phyloP scores from a whole-genome alignment of 495 filamentous ascomycete genomes.

The Eremomyces bilateralis region DNA sequence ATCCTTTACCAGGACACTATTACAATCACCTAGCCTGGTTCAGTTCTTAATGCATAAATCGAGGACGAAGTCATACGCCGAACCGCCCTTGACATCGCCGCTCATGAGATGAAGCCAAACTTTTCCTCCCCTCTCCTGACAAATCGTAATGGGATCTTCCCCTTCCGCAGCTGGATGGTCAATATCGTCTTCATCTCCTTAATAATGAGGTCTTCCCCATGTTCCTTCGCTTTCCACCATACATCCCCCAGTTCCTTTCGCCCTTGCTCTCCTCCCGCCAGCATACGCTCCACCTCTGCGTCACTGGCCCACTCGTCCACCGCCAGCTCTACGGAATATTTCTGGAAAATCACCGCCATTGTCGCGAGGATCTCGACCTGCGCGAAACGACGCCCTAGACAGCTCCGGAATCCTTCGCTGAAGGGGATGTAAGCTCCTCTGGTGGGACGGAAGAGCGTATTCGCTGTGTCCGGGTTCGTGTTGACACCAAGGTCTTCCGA shows the following conservation, averaged over 20 bases:
- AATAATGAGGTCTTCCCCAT: constrained; percentile 23
- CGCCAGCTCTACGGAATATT: constrained; percentile 38
- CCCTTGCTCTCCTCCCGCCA: constrained; percentile 9
- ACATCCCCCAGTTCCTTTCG: constrained; percentile 24
- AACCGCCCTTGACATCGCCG: no score
- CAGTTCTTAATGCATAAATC: no score
- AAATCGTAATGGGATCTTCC: constrained; percentile 35
- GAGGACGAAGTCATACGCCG: no score
- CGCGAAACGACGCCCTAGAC: constrained; percentile 47
- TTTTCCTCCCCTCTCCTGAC: constrained; percentile 39
- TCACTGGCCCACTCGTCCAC: constrained; percentile 37
- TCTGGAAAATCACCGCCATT: constrained; percentile 40
- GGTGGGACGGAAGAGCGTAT: constrained; percentile 32
- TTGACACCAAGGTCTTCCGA: constrained; percentile 34
- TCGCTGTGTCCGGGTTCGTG: constrained; percentile 29
- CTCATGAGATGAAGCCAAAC: no score
- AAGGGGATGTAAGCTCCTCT: constrained; percentile 53
- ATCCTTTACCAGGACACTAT: no score
- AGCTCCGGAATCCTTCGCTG: constrained; percentile 47
- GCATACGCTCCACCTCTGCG: constrained; percentile 35
- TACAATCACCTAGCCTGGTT: no score
- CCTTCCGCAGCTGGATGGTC: constrained; percentile 39
- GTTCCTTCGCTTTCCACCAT: constrained; percentile 31
- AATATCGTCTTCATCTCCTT: constrained; percentile 28
- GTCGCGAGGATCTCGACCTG: constrained; percentile 56